Conservation (phyloP, 2,329 filamentous ascomycete species). For the Aotearoamyces nothofagi region DNA sequence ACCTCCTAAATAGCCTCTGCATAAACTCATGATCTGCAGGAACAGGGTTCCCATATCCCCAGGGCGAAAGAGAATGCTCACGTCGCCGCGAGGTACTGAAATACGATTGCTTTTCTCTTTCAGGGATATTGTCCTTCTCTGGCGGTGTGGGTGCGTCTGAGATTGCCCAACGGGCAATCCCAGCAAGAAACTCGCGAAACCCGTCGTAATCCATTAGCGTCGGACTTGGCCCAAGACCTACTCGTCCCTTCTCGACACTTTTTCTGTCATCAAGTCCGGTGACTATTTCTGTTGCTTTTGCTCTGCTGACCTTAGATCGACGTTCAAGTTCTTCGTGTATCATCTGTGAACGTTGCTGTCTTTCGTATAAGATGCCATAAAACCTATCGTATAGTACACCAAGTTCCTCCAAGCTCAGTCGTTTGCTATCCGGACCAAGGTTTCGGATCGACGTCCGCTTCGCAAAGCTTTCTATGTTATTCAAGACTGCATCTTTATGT, state of each 20-base stretch:
- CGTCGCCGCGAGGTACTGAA: conserved; percentile 34
- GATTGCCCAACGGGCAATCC: conserved; percentile 83
- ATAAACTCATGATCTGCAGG: conserved; percentile 94
- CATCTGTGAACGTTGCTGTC: conserved; percentile 67
- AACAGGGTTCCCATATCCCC: conserved; percentile 42
- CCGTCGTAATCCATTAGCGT: conserved; percentile 96
- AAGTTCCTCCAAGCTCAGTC: conserved; percentile 71
- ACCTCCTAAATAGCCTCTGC: conserved; percentile 70
- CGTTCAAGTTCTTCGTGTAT: conserved; percentile 62
- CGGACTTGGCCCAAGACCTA: conserved; percentile 77
- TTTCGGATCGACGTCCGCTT: conserved; percentile 95
- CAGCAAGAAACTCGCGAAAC: conserved; percentile 85
- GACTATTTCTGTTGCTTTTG: conserved; percentile 33
- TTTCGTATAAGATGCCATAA: conserved; percentile 81
- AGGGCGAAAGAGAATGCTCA: conserved; percentile 25
- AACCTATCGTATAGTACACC: conserved; percentile 88
- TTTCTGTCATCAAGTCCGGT: conserved; percentile 24
- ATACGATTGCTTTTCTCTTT: conserved; percentile 44
- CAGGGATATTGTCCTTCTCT: conserved; percentile 29
- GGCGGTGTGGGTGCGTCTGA: conserved; percentile 61
- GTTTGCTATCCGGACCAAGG: conserved; percentile 88
- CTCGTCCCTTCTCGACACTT: conserved; percentile 65
- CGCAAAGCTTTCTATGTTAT: conserved; percentile 93
- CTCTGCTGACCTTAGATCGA: conserved; percentile 44
- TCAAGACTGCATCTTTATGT: conserved; percentile 87